Conservation (phyloP, 495 filamentous ascomycete genomes). For the Penicillium flavigenum region DNA sequence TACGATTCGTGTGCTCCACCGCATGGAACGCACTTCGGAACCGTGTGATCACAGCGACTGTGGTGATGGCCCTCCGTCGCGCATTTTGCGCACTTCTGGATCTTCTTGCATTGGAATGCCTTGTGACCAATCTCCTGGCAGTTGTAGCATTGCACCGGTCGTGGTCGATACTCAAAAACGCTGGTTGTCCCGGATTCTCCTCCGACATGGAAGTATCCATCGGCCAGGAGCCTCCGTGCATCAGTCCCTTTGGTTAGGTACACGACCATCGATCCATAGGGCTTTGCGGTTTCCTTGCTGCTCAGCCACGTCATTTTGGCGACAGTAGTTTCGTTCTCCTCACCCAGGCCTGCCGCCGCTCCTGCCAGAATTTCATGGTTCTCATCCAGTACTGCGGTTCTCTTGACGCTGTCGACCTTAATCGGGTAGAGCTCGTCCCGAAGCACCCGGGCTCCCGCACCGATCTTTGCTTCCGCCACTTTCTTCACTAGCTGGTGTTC, state of each 20-base stretch:
- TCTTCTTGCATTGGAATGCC: too few relatives aligned
- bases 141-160: too few relatives aligned
- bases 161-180: too few relatives aligned
- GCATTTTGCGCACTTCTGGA: too few relatives aligned
- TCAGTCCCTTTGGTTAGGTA: conserved; percentile 33
- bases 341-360: conserved; percentile 19
- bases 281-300: conserved; percentile 28
- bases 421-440: conserved; percentile 34
- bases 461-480: conserved; percentile 25
- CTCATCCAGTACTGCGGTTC: conserved; percentile 27
- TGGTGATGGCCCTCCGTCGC: too few relatives aligned
- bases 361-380: conserved; percentile 14
- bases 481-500: conserved; percentile 30
- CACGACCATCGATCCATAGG: conserved; percentile 37
- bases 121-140: too few relatives aligned
- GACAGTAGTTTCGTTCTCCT: conserved; percentile 25
- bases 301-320: conserved; percentile 36
- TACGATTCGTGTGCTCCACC: too few relatives aligned
- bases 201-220: conserved; percentile 28
- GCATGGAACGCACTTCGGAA: too few relatives aligned
- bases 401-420: conserved; percentile 37
- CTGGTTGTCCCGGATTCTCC: too few relatives aligned
- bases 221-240: conserved; percentile 26
- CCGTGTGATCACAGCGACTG: too few relatives aligned
- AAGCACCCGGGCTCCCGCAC: conserved; percentile 28